These are phyloP conservation scores for Fusarium proliferatum DNA, from an alignment of 2,329 filamentous ascomycete genomes.

Conservation along the genomic window DNA sequence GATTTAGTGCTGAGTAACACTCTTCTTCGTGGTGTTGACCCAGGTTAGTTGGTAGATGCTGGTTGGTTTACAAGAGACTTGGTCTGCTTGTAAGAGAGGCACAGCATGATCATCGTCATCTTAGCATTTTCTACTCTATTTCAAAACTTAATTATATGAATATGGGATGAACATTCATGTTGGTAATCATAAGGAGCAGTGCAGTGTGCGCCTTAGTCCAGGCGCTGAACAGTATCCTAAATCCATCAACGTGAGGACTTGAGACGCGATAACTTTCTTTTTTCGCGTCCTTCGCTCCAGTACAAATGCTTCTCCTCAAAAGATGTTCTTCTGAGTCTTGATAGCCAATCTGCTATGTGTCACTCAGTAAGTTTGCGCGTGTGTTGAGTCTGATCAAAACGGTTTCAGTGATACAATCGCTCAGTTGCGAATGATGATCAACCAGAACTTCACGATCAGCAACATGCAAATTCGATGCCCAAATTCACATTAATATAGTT, in stretches of 20 bases:
- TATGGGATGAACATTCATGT: fast-evolving
- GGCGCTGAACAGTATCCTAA: neutral
- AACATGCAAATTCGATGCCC: too few relatives aligned
- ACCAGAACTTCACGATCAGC: neutral
- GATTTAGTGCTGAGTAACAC: neutral
- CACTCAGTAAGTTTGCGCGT: neutral
- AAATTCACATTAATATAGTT: too few relatives aligned
- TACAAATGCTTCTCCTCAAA: neutral
- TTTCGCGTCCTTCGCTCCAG: neutral
- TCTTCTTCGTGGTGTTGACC: neutral
- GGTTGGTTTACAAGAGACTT: neutral
- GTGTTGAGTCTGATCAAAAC: too few relatives aligned
- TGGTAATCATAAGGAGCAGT: too few relatives aligned
- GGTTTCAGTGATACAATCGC: neutral
- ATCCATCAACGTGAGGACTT: neutral
- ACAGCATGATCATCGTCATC: neutral
- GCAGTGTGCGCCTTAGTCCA: neutral
- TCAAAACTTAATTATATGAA: fast-evolving
- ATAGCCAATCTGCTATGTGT: neutral
- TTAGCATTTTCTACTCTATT: neutral
- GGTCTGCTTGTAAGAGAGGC: neutral
- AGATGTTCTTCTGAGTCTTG: too few relatives aligned
- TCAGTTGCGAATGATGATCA: neutral
- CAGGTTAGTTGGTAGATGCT: neutral
- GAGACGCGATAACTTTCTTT: neutral